A percentile compares a stretch with the other conserved stretches of the same genome.
These are phyloP conservation scores for Ganoderma lucidum DNA, from an alignment of 1,284 basidiomycete species.

Conservation along the genomic window DNA sequence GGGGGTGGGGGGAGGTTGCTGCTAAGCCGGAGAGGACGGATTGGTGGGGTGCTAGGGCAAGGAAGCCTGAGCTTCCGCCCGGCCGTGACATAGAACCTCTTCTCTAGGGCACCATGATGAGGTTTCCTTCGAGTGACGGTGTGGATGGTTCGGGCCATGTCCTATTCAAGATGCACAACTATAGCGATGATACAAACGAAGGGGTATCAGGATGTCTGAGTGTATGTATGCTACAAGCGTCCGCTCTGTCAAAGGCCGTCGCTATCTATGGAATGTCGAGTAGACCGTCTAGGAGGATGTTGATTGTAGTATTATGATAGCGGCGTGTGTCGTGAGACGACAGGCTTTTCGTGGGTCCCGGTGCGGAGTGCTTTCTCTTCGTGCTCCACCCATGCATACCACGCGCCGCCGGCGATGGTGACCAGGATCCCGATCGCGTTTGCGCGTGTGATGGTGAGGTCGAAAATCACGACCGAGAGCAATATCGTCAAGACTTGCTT, in stretches of 20 bases:
- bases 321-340: too few species aligned
- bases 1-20: constrained; percentile 31
- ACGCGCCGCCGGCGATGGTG: constrained; percentile 85
- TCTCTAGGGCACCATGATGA: background rate
- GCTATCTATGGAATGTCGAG: background rate
- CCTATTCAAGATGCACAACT: background rate
- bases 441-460: constrained; percentile 78
- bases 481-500: constrained; percentile 96
- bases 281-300: background rate
- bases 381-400: constrained; percentile 83
- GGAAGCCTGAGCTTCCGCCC: background rate
- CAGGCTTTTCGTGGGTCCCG: background rate
- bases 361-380: constrained; percentile 53
- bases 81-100: too few species aligned
- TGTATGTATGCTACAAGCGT: constrained; percentile 8
- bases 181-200: background rate
- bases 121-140: background rate
- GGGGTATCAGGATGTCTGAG: background rate
- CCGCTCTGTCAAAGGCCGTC: background rate
- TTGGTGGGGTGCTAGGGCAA: constrained; percentile 28
- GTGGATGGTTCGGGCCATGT: background rate
- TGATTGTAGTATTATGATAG: background rate
- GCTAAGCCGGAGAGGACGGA: constrained; percentile 26
- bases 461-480: constrained; percentile 84
- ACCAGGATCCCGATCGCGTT: constrained; percentile 85